Percentiles rank a stretch among this genome's conserved stretches.
Evolutionary conservation across 768 basidiomycete genomes (phyloP).

Genomic region (Suillus placidus): DNA sequence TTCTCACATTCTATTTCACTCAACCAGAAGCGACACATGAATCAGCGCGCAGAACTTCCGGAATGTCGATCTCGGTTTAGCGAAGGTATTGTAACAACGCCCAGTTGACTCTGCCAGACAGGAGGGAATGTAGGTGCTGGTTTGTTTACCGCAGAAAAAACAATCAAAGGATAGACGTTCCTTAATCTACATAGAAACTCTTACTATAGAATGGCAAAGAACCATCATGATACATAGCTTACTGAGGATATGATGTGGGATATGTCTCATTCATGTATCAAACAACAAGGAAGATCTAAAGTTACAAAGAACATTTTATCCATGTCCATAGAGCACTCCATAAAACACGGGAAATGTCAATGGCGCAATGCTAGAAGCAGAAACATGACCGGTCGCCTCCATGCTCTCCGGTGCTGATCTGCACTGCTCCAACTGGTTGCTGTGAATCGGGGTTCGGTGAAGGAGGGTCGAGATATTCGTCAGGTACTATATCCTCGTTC

Average conservation of each 20-base stretch:
- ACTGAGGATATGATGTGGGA: not conserved
- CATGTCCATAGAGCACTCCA: not conserved
- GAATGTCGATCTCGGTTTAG: not conserved
- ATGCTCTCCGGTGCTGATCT: not conserved
- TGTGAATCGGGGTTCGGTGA: not conserved
- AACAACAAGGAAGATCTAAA: not conserved
- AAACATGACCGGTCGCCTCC: not conserved
- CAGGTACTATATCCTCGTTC: not conserved
- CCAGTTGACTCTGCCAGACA: constrained; percentile 50
- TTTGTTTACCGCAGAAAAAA: constrained; percentile 51
- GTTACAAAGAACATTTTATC: not conserved
- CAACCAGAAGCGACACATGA: not conserved
- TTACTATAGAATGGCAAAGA: not conserved
- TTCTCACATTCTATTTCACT: not conserved
- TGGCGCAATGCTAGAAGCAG: not conserved
- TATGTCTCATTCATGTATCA: not conserved
- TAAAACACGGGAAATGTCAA: not conserved
- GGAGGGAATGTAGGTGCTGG: constrained; percentile 58
- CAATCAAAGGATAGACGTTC: not conserved
- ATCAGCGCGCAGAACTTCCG: not conserved
- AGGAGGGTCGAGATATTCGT: not conserved
- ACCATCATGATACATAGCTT: not conserved
- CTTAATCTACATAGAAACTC: not conserved
- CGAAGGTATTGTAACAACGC: constrained; percentile 14
- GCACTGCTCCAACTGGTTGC: not conserved